Conservation (phyloP, 2,329 filamentous ascomycete genomes). For the Tolypocladium guangdongense region DNA sequence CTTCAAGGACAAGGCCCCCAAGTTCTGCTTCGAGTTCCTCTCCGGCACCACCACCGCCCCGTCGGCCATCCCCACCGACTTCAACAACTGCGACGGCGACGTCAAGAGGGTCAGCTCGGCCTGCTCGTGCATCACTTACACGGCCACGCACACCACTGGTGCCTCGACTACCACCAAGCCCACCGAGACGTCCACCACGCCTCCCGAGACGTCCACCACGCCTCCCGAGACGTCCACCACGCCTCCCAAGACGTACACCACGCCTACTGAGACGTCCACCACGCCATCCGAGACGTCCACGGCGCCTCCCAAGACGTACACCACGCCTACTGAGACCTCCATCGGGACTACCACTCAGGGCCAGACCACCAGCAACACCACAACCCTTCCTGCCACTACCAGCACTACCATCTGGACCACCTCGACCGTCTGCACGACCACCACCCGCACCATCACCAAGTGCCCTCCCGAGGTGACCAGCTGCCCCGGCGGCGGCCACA, state of each 20-base stretch:
- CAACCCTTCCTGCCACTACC: conserved; percentile 2
- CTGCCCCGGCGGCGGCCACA: conserved; percentile 16
- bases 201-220: not conserved
- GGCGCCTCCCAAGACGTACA: too few relatives aligned
- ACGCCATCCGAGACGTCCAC: too few relatives aligned
- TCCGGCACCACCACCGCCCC: conserved; percentile 15
- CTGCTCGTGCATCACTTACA: conserved; percentile 27
- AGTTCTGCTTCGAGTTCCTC: conserved; percentile 23
- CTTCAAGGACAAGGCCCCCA: conserved; percentile 15
- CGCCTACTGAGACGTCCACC: too few relatives aligned
- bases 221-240: not conserved
- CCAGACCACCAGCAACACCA: conserved; percentile 3
- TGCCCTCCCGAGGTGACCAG: conserved; percentile 18
- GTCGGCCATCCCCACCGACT: conserved; percentile 18
- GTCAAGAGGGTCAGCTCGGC: conserved; percentile 16
- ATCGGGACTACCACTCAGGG: not conserved
- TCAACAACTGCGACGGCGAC: conserved; percentile 15
- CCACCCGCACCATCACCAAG: conserved; percentile 15
- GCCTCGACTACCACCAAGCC: not conserved
- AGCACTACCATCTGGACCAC: conserved; percentile 14
- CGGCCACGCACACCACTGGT: conserved; percentile 15
- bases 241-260: too few relatives aligned
- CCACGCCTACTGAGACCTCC: too few relatives aligned
- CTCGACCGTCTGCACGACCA: conserved; percentile 19
- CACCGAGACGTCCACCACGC: conserved; percentile 5